Percentiles rank a stretch among this genome's conserved stretches.
Evolutionary conservation across 2,329 filamentous ascomycete species (phyloP).

Genomic region (Xylariaceae sp.): DNA sequence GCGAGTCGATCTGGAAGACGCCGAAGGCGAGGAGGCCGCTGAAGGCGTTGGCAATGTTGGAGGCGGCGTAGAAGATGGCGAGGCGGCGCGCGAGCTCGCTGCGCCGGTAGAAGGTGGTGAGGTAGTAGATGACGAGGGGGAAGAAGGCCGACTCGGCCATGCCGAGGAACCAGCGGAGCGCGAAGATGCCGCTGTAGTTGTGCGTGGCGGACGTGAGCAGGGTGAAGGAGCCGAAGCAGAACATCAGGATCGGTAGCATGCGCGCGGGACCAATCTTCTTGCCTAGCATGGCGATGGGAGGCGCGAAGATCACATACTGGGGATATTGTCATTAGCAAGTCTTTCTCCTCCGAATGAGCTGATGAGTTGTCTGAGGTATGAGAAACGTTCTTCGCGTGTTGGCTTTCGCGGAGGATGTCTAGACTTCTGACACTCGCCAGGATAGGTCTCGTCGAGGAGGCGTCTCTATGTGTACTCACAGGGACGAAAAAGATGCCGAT

Average conservation of each 20-base stretch:
- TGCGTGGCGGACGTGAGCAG: conserved; percentile 50
- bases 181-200: conserved; percentile 63
- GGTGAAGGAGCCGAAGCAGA: conserved; percentile 62
- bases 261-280: conserved; percentile 63
- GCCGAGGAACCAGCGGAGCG: conserved; percentile 65
- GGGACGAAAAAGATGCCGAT: conserved; percentile 64
- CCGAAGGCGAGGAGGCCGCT: conserved; percentile 44
- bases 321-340: too few species aligned
- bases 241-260: conserved; percentile 62
- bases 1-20: conserved; percentile 41
- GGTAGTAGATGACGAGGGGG: conserved; percentile 56
- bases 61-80: conserved; percentile 72
- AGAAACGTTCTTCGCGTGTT: too few species aligned
- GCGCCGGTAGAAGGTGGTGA: conserved; percentile 65
- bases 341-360: too few species aligned
- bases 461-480: too few species aligned
- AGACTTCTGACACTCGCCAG: background rate
- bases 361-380: too few species aligned
- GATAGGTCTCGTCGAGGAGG: too few species aligned
- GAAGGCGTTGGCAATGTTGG: conserved; percentile 64
- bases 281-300: conserved; percentile 60
- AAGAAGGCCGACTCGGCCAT: conserved; percentile 67
- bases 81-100: conserved; percentile 67
- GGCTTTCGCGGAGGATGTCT: background rate
- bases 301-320: conserved; percentile 62